Conservation (phyloP, 495 filamentous ascomycete species). For the Penicillium mononematosum region DNA sequence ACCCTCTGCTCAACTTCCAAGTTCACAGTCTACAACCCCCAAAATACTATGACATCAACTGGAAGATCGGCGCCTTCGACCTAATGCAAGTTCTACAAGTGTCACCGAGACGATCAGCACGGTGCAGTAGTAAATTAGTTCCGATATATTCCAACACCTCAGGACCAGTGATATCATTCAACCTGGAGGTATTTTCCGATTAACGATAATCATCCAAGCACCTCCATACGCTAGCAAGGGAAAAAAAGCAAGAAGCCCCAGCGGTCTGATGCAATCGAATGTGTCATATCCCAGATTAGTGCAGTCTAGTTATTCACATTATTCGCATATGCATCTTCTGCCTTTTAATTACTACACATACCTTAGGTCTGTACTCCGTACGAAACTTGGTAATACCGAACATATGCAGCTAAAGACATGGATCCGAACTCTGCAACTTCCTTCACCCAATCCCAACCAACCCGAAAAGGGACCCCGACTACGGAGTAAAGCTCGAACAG, state of each 20-base stretch:
- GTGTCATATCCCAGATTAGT: not conserved
- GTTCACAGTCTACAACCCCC: not conserved
- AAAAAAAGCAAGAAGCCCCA: too few relatives aligned
- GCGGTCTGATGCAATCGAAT: too few relatives aligned
- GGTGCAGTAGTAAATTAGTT: not conserved
- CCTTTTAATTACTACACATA: not conserved
- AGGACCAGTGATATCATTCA: not conserved
- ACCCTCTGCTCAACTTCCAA: not conserved
- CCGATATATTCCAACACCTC: not conserved
- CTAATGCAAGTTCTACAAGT: not conserved
- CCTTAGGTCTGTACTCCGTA: not conserved
- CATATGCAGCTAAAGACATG: not conserved
- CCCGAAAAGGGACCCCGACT: not conserved
- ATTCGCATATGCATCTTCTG: not conserved
- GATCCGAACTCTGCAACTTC: not conserved
- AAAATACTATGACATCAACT: not conserved
- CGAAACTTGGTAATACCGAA: not conserved
- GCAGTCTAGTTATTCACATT: not conserved
- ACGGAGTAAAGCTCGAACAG: not conserved
- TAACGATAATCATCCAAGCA: not conserved
- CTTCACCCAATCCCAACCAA: not conserved
- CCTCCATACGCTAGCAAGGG: not conserved
- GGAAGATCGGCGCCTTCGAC: not conserved
- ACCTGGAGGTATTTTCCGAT: not conserved
- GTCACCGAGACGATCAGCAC: not conserved